phyloP scores from a whole-genome alignment of 2,329 filamentous ascomycete genomes.

The Bimuria novae-zelandiae region DNA sequence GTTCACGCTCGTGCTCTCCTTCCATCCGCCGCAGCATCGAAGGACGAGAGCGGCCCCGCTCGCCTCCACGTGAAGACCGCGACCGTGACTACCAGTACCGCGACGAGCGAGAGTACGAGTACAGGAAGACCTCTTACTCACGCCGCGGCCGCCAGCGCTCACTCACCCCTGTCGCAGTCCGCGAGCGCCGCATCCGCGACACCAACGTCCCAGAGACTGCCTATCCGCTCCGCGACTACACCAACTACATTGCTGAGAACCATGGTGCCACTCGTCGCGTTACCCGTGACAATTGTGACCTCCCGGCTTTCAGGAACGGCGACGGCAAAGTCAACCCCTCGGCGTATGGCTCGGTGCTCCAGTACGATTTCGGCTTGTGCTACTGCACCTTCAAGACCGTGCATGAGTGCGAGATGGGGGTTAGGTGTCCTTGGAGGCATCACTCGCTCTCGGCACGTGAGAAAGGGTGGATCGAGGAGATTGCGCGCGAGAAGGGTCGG shows the following conservation, averaged over 20 bases:
- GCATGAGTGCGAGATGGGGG: conserved; percentile 4
- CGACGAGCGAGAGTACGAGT: not conserved
- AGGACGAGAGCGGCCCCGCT: not conserved
- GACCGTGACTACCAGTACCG: not conserved
- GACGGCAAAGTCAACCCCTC: conserved; percentile 9
- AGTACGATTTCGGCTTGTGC: conserved; percentile 6
- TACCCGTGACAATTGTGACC: not conserved
- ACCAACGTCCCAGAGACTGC: not conserved
- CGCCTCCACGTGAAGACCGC: not conserved
- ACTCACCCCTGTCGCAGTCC: not conserved
- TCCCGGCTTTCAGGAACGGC: not conserved
- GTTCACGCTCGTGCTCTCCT: not conserved
- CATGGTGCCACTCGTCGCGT: not conserved
- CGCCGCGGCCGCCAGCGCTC: not conserved
- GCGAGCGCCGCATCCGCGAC: not conserved
- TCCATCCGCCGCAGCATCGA: not conserved
- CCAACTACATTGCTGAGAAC: conserved; percentile 1
- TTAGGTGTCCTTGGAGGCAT: conserved; percentile 6
- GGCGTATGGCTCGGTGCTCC: not conserved
- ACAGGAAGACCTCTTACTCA: not conserved
- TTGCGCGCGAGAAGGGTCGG: not conserved
- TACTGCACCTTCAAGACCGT: conserved; percentile 6
- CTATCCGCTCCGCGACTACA: conserved; percentile 5
- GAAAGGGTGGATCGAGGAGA: conserved; percentile 1
- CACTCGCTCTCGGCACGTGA: not conserved